Conservation (phyloP, 2,329 filamentous ascomycete genomes). For the Curvularia verruculosa region DNA sequence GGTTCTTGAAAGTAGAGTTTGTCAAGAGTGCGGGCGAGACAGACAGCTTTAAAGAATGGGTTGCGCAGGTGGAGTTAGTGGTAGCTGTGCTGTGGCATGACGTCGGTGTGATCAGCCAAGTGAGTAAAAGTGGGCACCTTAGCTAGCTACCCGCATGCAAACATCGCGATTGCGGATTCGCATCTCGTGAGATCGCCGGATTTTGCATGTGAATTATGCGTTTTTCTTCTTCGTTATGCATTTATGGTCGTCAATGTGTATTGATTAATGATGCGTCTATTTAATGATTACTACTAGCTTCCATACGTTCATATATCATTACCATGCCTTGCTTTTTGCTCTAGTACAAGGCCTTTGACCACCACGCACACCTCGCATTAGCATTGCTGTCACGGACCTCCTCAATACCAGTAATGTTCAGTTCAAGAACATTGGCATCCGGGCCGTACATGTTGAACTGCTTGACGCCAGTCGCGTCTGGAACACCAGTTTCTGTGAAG, state of each 20-base stretch:
- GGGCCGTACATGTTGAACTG: constrained; percentile 56
- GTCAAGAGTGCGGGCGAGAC: constrained; percentile 9
- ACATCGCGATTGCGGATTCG: constrained; percentile 12
- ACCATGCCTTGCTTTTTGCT: constrained; percentile 3
- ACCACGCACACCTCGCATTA: constrained; percentile 59
- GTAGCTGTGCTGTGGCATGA: constrained; percentile 22
- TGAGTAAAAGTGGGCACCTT: constrained; percentile 8
- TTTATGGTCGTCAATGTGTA: neutral
- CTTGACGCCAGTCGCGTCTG: constrained; percentile 49
- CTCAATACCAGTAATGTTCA: constrained; percentile 53
- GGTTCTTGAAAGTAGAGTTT: constrained; percentile 13
- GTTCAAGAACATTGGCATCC: constrained; percentile 52
- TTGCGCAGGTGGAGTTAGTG: constrained; percentile 13
- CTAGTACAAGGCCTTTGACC: constrained; percentile 58
- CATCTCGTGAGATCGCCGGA: neutral
- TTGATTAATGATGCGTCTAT: constrained; percentile 2
- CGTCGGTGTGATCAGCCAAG: constrained; percentile 30
- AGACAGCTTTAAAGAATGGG: constrained; percentile 26
- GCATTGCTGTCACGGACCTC: constrained; percentile 54
- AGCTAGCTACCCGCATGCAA: constrained; percentile 1
- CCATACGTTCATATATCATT: neutral
- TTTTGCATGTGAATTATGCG: neutral
- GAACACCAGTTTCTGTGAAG: constrained; percentile 50
- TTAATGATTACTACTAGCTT: constrained; percentile 2
- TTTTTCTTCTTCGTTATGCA: too few relatives aligned